These are phyloP conservation scores for Penicillium manginii DNA, from an alignment of 495 filamentous ascomycete genomes.

Conservation along the genomic window DNA sequence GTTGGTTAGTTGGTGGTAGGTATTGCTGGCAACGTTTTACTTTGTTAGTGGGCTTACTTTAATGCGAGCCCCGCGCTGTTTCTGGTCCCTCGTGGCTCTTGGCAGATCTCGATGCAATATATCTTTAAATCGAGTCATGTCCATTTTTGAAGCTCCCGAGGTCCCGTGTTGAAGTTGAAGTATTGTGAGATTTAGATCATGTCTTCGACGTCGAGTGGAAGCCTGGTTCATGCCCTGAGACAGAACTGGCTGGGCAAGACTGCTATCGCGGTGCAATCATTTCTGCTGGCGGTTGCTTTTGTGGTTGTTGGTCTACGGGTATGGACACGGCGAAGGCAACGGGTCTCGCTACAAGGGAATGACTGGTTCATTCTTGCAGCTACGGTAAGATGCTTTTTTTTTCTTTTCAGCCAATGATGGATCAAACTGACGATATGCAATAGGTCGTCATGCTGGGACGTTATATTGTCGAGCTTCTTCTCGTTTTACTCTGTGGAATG, in stretches of 20 bases:
- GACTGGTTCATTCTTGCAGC: conserved; percentile 26
- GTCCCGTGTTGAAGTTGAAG: neutral
- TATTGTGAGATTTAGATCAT: conserved; percentile 11
- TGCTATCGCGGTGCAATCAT: conserved; percentile 27
- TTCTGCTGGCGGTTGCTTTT: conserved; percentile 19
- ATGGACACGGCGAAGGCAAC: conserved; percentile 24
- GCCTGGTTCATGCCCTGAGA: conserved; percentile 21
- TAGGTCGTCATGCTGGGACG: conserved; percentile 24
- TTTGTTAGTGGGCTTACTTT: conserved; percentile 17
- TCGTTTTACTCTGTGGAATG: conserved; percentile 26
- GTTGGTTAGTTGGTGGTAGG: neutral
- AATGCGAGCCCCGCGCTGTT: conserved; percentile 13
- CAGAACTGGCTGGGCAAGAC: conserved; percentile 32
- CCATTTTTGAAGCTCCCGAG: neutral
- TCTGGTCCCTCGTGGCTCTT: conserved; percentile 9
- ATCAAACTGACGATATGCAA: neutral
- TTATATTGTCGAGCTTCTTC: conserved; percentile 26
- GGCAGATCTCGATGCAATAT: conserved; percentile 1
- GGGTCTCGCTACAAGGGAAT: conserved; percentile 16
- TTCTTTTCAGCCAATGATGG: neutral
- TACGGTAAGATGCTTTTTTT: conserved; percentile 17
- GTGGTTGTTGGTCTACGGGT: conserved; percentile 23
- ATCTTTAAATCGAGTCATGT: conserved; percentile 9
- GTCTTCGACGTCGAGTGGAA: conserved; percentile 14
- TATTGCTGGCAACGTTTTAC: conserved; percentile 6